Evolutionary conservation across 352 stramenopile species (phyloP).

Genomic region (Globisporangium mamillatum): DNA sequence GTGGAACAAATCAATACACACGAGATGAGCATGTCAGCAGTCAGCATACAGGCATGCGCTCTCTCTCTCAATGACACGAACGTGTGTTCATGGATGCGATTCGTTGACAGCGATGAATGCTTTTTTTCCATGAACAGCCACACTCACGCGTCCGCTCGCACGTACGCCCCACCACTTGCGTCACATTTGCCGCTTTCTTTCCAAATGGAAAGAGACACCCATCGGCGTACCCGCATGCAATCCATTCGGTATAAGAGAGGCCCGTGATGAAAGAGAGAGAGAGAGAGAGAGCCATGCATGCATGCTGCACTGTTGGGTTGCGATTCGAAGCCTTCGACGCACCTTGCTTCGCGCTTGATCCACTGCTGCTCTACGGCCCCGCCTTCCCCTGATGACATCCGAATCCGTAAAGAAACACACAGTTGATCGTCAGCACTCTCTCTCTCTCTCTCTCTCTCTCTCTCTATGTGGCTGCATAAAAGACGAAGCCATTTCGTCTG

Average conservation of each 20-base stretch:
- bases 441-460: too few relatives aligned
- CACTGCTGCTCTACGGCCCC: constrained; percentile 51
- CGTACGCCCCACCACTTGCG: neutral
- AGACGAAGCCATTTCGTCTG: neutral
- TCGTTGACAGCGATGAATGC: constrained; percentile 3
- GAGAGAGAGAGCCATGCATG: neutral
- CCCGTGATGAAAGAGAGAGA: neutral
- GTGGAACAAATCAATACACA: neutral
- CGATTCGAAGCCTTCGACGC: neutral
- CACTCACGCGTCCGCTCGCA: neutral
- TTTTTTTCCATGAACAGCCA: constrained; percentile 5
- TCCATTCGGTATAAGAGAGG: neutral
- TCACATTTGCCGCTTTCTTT: constrained; percentile 3
- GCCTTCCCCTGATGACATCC: constrained; percentile 45
- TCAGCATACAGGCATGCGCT: neutral
- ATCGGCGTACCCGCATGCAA: neutral
- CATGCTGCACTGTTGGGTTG: neutral
- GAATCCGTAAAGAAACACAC: constrained; percentile 4
- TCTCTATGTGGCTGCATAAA: neutral
- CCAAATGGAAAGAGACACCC: neutral
- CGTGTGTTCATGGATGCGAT: constrained; percentile 1
- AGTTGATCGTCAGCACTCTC: constrained; percentile 4
- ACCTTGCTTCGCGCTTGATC: constrained; percentile 72
- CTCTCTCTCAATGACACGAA: neutral
- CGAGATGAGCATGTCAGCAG: neutral